Evolutionary conservation across 108 stramenopile species (phyloP), one percentile per base, ranked within the genome.

Genomic region (Stephanodiscus minutulus): DNA sequence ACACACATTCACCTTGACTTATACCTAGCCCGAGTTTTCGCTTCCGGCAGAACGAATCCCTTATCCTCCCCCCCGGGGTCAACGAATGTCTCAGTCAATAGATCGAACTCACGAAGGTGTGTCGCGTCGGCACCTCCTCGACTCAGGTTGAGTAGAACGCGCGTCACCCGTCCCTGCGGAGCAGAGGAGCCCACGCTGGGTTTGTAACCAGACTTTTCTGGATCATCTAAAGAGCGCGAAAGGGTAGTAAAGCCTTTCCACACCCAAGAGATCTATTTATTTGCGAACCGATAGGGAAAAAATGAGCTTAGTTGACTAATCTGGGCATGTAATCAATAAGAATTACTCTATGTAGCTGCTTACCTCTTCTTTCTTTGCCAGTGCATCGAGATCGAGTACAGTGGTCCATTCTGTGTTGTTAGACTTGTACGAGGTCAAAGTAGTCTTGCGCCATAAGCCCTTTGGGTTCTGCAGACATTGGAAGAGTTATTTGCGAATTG

Each of bases 61-160:
- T 55, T 50, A 17, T 53, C 65, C 17, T 59, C 63, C 13, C 55
- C 64, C 1, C 86, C 49, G 24, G 82, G 82, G 24, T 73, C 56
- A 3, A 97, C 90, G 82, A 97, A 97, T n/a, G 79, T 68, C 39
- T 82, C 67, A 8, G 86, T 83, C 28, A 77, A 25, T 61, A 97
- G 66, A 75, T 96, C 94, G 76, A 96, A 95, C 64, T 97, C 97
- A 47, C 95, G 92, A 35, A 90, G 39, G 64, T 88, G 81, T 31
- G 68, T 81, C 8, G 97, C 97, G 87, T 97, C 97, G 63, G 91
- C 84, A 44, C 97, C 97, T 64, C 96, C 96, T 52, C 91, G 85
- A 22, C 89, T 92, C 11, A 96, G 85, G 27, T 60, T 70, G 21
- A 95, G 35, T 63, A 97, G 70, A 5, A 79, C 79, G 21, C 94